These are phyloP conservation scores for Colletotrichum cordylinicola DNA, from an alignment of 2,329 filamentous ascomycete species.

Conservation along the genomic window DNA sequence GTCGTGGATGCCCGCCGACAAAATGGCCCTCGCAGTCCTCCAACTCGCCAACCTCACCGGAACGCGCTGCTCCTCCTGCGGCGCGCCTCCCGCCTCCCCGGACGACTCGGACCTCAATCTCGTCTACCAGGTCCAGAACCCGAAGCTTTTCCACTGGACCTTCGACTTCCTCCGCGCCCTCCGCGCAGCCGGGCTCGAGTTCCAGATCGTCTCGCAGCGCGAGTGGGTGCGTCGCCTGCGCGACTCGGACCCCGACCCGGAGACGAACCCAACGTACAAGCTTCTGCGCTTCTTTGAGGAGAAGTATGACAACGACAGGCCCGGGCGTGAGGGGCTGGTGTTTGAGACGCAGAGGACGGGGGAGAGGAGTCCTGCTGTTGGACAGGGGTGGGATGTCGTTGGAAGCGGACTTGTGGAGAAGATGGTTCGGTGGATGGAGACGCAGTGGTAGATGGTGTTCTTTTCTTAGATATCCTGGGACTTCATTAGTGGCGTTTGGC, in stretches of 20 bases:
- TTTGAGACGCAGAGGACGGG: conserved; percentile 43
- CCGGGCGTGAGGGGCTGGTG: conserved; percentile 38
- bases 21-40: conserved; percentile 36
- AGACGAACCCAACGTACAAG: conserved; percentile 56
- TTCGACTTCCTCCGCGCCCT: conserved; percentile 57
- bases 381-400: conserved; percentile 39
- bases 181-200: conserved; percentile 46
- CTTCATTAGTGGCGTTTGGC: neutral
- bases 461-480: neutral
- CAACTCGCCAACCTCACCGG: conserved; percentile 32
- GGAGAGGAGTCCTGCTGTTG: conserved; percentile 35
- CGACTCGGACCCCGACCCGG: conserved; percentile 51
- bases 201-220: conserved; percentile 44
- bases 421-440: conserved; percentile 39
- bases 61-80: conserved; percentile 34
- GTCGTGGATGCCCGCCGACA: conserved; percentile 46
- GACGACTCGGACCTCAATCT: conserved; percentile 25
- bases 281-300: conserved; percentile 55
- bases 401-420: conserved; percentile 41
- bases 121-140: conserved; percentile 61
- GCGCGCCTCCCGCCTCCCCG: conserved; percentile 10
- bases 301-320: conserved; percentile 54
- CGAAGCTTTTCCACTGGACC: conserved; percentile 54
- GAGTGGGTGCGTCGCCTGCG: conserved; percentile 52
- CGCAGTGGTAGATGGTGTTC: conserved; percentile 18